Evolutionary conservation across 495 filamentous ascomycete genomes (phyloP).

Genomic region (Lentithecium fluviatile): DNA sequence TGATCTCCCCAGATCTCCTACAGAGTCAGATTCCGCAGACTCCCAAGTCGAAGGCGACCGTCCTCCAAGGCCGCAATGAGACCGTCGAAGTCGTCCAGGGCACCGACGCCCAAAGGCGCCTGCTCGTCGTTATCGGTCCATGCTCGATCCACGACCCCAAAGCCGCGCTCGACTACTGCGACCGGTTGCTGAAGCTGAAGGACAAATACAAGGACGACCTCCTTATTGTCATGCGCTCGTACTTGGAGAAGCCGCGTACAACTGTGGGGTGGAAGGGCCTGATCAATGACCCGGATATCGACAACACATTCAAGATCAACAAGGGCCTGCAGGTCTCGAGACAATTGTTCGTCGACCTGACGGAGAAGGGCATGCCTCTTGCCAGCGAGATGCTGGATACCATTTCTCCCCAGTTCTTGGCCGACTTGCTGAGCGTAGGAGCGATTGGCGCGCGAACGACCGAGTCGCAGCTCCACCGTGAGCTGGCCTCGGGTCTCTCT

Average conservation of each 20-base stretch:
- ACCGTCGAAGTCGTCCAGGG: conserved; percentile 77
- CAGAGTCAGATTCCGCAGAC: conserved; percentile 92
- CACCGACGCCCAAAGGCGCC: conserved; percentile 68
- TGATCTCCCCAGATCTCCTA: conserved; percentile 89
- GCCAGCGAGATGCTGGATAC: conserved; percentile 98
- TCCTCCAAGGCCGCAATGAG: conserved; percentile 77
- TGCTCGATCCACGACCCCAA: conserved; percentile 97
- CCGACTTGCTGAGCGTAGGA: conserved; percentile 88
- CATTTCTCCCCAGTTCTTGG: conserved; percentile 95
- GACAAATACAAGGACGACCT: conserved; percentile 88
- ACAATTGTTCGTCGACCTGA: conserved; percentile 93
- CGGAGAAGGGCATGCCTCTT: conserved; percentile 93
- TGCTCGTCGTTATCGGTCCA: conserved; percentile 91
- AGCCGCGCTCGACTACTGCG: conserved; percentile 91
- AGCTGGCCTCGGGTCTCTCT: conserved; percentile 87
- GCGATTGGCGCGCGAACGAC: conserved; percentile 95
- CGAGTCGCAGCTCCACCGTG: conserved; percentile 91
- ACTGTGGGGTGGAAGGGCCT: conserved; percentile 99
- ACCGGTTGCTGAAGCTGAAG: conserved; percentile 75
- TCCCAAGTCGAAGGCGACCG: conserved; percentile 70
- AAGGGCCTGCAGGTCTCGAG: conserved; percentile 86
- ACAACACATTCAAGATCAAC: conserved; percentile 98
- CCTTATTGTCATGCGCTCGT: conserved; percentile 94
- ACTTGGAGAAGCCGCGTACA: conserved; percentile 97
- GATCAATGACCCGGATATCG: conserved; percentile 98